Conservation (phyloP, 257 asterid species). For the Solanum lycopersicoides region DNA sequence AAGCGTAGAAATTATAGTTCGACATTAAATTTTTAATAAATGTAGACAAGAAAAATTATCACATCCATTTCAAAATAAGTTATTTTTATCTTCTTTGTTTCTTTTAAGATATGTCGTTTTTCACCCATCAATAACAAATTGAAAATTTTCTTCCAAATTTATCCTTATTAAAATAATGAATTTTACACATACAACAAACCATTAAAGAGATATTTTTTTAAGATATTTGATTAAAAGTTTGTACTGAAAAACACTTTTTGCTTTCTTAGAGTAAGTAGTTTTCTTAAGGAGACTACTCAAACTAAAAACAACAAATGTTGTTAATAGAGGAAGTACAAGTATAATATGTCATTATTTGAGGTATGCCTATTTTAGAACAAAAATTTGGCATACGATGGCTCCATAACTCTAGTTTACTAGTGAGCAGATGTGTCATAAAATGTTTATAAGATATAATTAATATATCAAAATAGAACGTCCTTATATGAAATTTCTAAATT, state of each 20-base stretch:
- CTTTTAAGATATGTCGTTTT: too few relatives aligned
- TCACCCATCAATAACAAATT: too few relatives aligned
- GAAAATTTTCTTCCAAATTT: background rate
- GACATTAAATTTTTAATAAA: too few relatives aligned
- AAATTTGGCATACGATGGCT: background rate
- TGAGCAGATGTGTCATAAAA: too few relatives aligned
- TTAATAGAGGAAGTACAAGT: background rate
- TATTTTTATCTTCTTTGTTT: too few relatives aligned
- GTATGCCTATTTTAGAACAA: background rate
- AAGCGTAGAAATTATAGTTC: too few relatives aligned
- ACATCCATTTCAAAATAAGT: background rate
- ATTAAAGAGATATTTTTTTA: background rate
- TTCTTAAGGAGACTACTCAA: background rate
- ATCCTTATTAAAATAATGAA: background rate
- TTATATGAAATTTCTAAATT: too few relatives aligned
- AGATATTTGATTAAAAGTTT: background rate
- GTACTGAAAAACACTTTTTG: background rate
- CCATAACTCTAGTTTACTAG: background rate
- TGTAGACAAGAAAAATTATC: background rate
- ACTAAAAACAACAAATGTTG: background rate
- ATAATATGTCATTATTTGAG: background rate
- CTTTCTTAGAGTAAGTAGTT: too few relatives aligned
- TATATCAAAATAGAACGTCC: too few relatives aligned
- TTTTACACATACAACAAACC: background rate
- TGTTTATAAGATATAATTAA: too few relatives aligned